A percentile compares a stretch with the other conserved stretches of the same genome.
phyloP scores from a whole-genome alignment of 225 moss, liverwort and hornwort genomes.

The Anthoceros angustus region DNA sequence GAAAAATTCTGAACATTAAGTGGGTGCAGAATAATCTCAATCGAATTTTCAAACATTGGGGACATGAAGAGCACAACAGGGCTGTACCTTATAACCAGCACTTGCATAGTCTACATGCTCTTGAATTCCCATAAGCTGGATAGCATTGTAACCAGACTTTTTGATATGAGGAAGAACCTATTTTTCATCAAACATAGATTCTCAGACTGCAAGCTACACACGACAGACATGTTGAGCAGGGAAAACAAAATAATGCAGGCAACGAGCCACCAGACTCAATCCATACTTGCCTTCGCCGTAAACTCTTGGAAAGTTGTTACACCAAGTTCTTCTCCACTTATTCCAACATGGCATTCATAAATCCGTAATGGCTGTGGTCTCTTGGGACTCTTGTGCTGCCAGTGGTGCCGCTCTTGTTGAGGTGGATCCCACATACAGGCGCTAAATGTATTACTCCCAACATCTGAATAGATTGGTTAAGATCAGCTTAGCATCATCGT shows the following conservation, averaged over 20 bases:
- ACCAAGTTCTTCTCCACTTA: conserved; percentile 53
- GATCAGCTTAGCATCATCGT: too few relatives aligned
- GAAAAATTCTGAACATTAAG: neutral
- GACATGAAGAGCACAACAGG: too few relatives aligned
- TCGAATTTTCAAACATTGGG: too few relatives aligned
- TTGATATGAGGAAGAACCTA: conserved; percentile 76
- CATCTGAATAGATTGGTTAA: conserved; percentile 24
- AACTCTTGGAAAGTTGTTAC: conserved; percentile 58
- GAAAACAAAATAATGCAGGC: neutral
- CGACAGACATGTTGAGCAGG: neutral
- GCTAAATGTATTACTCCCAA: conserved; percentile 33
- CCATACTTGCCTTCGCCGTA: conserved; percentile 36
- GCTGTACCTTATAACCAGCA: conserved; percentile 78
- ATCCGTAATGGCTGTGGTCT: conserved; percentile 68
- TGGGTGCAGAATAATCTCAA: neutral
- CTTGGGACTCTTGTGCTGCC: conserved; percentile 49
- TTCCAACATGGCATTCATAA: conserved; percentile 96
- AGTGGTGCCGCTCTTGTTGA: conserved; percentile 37
- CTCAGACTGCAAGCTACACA: conserved; percentile 9
- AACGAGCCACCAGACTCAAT: neutral
- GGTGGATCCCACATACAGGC: conserved; percentile 90
- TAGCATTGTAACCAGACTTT: conserved; percentile 60
- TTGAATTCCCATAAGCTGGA: conserved; percentile 86
- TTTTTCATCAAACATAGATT: conserved; percentile 7
- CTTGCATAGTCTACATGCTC: conserved; percentile 92